These are phyloP conservation scores for Tuber brumale DNA, from an alignment of 495 filamentous ascomycete genomes.

Conservation along the genomic window DNA sequence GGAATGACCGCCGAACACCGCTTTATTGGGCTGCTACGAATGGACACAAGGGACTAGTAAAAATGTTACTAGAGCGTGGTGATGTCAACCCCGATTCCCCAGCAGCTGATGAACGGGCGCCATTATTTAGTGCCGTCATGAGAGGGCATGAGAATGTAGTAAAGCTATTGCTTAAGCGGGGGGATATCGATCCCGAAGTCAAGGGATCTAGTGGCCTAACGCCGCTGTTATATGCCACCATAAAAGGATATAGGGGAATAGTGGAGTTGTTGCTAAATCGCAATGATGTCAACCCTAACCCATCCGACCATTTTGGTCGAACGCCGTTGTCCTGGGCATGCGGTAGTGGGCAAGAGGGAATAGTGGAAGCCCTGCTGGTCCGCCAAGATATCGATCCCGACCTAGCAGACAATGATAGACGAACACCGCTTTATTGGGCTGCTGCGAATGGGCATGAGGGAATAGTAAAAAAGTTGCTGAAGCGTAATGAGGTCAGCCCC, in stretches of 20 bases:
- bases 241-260: conserved; percentile 4
- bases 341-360: conserved; percentile 5
- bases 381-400: neutral
- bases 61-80: conserved; percentile 45
- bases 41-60: conserved; percentile 48
- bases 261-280: conserved; percentile 21
- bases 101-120: neutral
- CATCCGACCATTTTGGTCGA: neutral
- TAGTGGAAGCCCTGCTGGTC: conserved; percentile 9
- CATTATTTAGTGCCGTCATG: neutral
- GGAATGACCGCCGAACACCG: conserved; percentile 47
- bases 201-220: conserved; percentile 5
- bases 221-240: conserved; percentile 7
- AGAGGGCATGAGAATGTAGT: conserved; percentile 11
- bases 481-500: conserved; percentile 7
- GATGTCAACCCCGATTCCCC: neutral
- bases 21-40: conserved; percentile 53
- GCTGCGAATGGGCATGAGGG: conserved; percentile 50
- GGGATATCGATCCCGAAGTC: conserved; percentile 5
- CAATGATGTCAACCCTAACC: neutral
- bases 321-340: neutral
- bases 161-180: conserved; percentile 24
- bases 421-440: conserved; percentile 49
- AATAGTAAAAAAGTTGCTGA: conserved; percentile 48
- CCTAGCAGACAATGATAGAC: conserved; percentile 13